phyloP scores from a whole-genome alignment of 2,329 filamentous ascomycete species.

The Hymenoscyphus infarciens region DNA sequence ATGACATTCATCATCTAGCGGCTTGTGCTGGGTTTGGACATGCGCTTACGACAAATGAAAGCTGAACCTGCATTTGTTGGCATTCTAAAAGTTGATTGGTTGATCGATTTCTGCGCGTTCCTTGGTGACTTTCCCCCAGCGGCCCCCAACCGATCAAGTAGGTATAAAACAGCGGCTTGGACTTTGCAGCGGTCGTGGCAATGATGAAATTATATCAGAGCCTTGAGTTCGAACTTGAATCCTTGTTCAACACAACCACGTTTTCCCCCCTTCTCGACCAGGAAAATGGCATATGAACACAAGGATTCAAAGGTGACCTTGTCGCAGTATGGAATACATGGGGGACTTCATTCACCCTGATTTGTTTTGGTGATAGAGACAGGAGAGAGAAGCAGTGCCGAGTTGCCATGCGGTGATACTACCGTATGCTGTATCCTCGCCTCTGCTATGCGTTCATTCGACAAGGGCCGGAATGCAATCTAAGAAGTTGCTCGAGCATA shows the following conservation, averaged over 20 bases:
- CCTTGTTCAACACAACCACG: background rate
- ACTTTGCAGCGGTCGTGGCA: background rate
- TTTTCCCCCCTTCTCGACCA: background rate
- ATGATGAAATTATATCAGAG: background rate
- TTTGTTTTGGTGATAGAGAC: background rate
- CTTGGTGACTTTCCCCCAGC: background rate
- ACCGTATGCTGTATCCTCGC: background rate
- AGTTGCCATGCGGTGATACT: background rate
- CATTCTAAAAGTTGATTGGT: background rate
- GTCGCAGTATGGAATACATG: background rate
- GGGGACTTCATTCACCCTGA: background rate
- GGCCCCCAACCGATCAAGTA: background rate
- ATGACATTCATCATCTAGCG: background rate
- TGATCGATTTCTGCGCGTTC: background rate
- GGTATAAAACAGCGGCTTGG: background rate
- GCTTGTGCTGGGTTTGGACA: background rate
- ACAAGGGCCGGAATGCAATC: background rate
- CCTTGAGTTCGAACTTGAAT: background rate
- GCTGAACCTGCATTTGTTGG: conserved; percentile 1
- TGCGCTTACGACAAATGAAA: background rate
- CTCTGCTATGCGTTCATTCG: background rate
- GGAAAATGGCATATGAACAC: background rate
- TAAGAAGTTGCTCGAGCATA: background rate
- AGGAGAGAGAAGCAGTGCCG: background rate
- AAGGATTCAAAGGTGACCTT: background rate